Base-by-base conservation (phyloP, 2,329 filamentous ascomycete genomes). In the Colletotrichum costaricense region DNA sequence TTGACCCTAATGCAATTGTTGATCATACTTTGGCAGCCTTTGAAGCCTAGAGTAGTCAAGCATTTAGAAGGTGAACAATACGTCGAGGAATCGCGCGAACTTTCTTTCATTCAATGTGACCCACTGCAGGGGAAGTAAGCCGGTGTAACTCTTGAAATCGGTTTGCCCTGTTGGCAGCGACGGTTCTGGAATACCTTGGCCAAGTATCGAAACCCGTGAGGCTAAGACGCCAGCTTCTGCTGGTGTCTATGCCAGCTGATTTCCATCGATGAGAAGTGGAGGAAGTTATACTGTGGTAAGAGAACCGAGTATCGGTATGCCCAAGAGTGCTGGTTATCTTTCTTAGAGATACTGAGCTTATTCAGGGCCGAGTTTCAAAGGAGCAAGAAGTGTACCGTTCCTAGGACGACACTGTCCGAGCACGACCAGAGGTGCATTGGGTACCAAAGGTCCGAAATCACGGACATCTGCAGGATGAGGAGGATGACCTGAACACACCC, bases 131-230 rank as follows among this genome's bases (percentile, higher is more conserved):
- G 42, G 42, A n/a, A 49, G 19, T 3, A 49, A 49, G 16, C 8
- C 4, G 42, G 19, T 22, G 42, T 49, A 5, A 49, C 42, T 19
- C 8, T 22, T 49, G 7, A n/a, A 8, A 49, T n/a, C 1, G n/a
- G 19, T 8, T 49, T n/a, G 42, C 26, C 49, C 5, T 4, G 19
- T 26, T 63, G 46, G 46, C n/a, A 52, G n/a, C 62, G 62, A 64
- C 54, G 49, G 49, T 64, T 64, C 62, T 64, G 46, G 62, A 55
- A 64, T 33, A 19, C 24, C 26, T 64, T 35, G 42, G 62, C 28
- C 12, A 14, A 22, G 38, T 22, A 55, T 55, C 49, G n/a, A 55
- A 62, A 46, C 14, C 58, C 22, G 12, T 19, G 11, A 35, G 22
- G 58, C 28, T 26, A n/a, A 22, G 26, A 8, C 3, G n/a, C 16